Percentiles rank a stretch among this genome's conserved stretches.
phyloP scores from a whole-genome alignment of 768 basidiomycete genomes.

The Panaeolus cyanescens region DNA sequence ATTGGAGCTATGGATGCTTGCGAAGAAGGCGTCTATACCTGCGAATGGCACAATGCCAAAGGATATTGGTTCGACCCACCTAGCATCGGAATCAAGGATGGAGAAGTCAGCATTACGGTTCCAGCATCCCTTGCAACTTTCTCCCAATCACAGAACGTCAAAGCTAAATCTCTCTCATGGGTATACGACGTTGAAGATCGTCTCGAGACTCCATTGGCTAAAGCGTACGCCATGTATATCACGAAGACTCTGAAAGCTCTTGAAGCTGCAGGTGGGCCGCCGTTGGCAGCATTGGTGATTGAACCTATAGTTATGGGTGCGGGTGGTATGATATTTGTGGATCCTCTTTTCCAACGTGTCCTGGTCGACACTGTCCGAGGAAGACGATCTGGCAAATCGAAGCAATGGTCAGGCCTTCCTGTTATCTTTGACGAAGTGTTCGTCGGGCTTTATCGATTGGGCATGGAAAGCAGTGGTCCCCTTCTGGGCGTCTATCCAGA shows the following conservation, averaged over 20 bases:
- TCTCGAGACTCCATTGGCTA: constrained; percentile 60
- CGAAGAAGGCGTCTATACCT: constrained; percentile 88
- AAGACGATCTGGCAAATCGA: constrained; percentile 28
- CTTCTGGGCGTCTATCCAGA: constrained; percentile 80
- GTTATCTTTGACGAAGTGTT: constrained; percentile 98
- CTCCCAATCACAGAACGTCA: constrained; percentile 24
- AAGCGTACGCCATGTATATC: constrained; percentile 64
- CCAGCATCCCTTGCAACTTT: constrained; percentile 48
- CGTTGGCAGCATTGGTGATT: constrained; percentile 76
- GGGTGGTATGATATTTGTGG: constrained; percentile 96
- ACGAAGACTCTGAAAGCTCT: constrained; percentile 49
- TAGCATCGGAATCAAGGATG: constrained; percentile 67
- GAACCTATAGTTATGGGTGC: constrained; percentile 95
- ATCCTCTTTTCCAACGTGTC: constrained; percentile 92
- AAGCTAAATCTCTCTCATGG: constrained; percentile 50
- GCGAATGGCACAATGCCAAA: constrained; percentile 94
- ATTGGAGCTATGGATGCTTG: constrained; percentile 97
- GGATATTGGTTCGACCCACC: constrained; percentile 96
- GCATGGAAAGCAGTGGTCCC: constrained; percentile 62
- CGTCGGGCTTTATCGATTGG: constrained; percentile 87
- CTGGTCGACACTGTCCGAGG: constrained; percentile 80
- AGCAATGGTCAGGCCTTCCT: constrained; percentile 70
- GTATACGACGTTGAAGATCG: constrained; percentile 75
- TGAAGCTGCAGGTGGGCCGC: constrained; percentile 38
- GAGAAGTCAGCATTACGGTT: constrained; percentile 52